These are phyloP conservation scores for Lizonia empirigonia DNA, from an alignment of 2,329 filamentous ascomycete species.

Conservation along the genomic window DNA sequence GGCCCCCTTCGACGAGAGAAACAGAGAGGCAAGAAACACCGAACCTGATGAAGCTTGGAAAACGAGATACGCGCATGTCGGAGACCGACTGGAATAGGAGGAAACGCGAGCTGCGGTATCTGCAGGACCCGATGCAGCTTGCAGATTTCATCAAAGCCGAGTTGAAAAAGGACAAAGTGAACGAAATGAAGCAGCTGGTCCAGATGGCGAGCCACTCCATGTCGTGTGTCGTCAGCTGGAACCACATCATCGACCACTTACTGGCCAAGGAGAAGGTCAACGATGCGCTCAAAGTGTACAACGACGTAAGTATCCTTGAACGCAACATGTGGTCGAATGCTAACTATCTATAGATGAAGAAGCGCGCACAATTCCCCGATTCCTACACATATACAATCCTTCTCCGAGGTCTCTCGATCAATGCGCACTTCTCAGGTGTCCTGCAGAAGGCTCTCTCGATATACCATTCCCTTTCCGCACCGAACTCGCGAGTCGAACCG, in stretches of 20 bases:
- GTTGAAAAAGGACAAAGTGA: slow-evolving; percentile 64
- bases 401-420: slow-evolving; percentile 72
- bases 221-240: slow-evolving; percentile 81
- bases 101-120: slow-evolving; percentile 64
- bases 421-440: slow-evolving; percentile 63
- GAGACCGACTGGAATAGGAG: slow-evolving; percentile 44
- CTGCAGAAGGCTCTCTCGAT: slow-evolving; percentile 73
- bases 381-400: slow-evolving; percentile 83
- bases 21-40: slow-evolving; percentile 19
- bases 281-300: slow-evolving; percentile 79
- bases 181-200: slow-evolving; percentile 71
- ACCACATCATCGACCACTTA: slow-evolving; percentile 76
- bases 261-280: slow-evolving; percentile 66
- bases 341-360: slow-evolving; percentile 76
- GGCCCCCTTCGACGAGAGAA: slow-evolving; percentile 1
- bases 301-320: slow-evolving; percentile 66
- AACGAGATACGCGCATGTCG: slow-evolving; percentile 30
- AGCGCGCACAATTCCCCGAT: slow-evolving; percentile 80
- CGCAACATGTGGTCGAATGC: not conserved
- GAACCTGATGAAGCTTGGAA: slow-evolving; percentile 33
- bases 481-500: slow-evolving; percentile 68
- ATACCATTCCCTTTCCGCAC: slow-evolving; percentile 74
- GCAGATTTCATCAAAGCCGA: slow-evolving; percentile 68
- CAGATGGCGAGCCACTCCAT: slow-evolving; percentile 70
- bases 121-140: slow-evolving; percentile 75